Evolutionary conservation across 2,329 filamentous ascomycete genomes (phyloP), one percentile per base, ranked within the genome.

Genomic region (Trichophaea hybrida): DNA sequence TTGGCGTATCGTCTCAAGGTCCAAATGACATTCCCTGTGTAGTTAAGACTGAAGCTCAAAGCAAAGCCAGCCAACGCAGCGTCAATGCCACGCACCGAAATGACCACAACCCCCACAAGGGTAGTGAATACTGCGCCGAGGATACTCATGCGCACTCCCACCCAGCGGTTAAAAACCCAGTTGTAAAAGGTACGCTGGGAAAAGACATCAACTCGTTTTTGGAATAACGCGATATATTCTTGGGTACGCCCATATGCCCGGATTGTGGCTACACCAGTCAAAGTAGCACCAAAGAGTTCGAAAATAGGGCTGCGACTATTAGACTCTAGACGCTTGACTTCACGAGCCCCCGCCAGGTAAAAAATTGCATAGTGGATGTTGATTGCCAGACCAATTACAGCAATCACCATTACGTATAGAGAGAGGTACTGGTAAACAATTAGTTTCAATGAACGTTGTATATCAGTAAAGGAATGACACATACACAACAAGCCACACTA

Each of bases 221-320:
- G 83, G 83, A 91, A 89, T 58, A 80, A 77, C 8, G 82, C 75
- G 50, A 86, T 74, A 64, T 88, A 91, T 0, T 77, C 76, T 17
- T 80, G 75, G 0, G 76, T 17, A 7, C 17, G 24, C 44, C n/a
- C 35, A 51, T 37, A 50, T 43, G 61, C 62, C 51, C 87, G 80
- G 56, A 93, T 87, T 0, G 86, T 90, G 1, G 80, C 76, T 15
- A 93, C 80, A 4, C 87, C 87, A 0, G 80, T 78, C 7, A 91
- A 77, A 0, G 84, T 80, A 1, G 84, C 82, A 8, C 83, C 83
- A 67, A 91, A 90, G 63, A 87, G 82, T 70, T 91, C 86, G 66
- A 88, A 90, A 0, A 91, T 81, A 0, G 87, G 87, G 0, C 83
- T 86, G 71, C 88, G 90, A 58, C 81, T 79, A 2, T 79, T 87